These are phyloP conservation scores for Cladosporium oxysporum DNA, from an alignment of 2,329 filamentous ascomycete species.

Conservation along the genomic window DNA sequence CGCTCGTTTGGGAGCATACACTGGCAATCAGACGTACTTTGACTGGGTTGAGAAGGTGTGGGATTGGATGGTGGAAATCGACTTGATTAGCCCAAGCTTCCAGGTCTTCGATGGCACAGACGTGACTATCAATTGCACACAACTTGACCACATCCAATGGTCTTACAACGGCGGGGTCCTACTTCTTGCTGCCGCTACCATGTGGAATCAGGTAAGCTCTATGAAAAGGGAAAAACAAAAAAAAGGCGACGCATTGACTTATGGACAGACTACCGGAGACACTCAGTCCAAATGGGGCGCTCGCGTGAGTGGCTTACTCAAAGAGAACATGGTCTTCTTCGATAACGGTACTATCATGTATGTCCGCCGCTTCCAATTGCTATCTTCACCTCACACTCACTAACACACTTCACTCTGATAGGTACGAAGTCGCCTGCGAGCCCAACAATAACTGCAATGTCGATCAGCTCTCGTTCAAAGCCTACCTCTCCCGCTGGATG, in stretches of 20 bases:
- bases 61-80: constrained; percentile 46
- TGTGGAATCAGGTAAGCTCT: constrained; percentile 45
- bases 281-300: constrained; percentile 28
- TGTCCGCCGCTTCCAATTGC: background rate
- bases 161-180: constrained; percentile 50
- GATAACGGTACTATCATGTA: constrained; percentile 34
- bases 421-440: constrained; percentile 48
- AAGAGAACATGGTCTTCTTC: constrained; percentile 43
- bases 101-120: constrained; percentile 52
- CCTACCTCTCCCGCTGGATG: constrained; percentile 48
- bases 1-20: constrained; percentile 45
- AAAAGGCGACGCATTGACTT: constrained; percentile 2
- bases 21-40: constrained; percentile 56
- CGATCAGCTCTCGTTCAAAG: constrained; percentile 48
- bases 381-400: background rate
- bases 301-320: constrained; percentile 30
- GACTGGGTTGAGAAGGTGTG: constrained; percentile 59
- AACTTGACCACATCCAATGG: constrained; percentile 51
- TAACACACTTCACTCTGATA: constrained; percentile 33
- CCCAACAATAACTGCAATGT: constrained; percentile 42
- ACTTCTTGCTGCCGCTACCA: constrained; percentile 49
- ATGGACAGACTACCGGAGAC: constrained; percentile 29
- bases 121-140: constrained; percentile 45
- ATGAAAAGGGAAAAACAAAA: background rate
- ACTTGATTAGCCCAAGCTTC: constrained; percentile 58